Evolutionary conservation across 176 grass and related monocot species (phyloP).

Genomic region (Themeda triandra): DNA sequence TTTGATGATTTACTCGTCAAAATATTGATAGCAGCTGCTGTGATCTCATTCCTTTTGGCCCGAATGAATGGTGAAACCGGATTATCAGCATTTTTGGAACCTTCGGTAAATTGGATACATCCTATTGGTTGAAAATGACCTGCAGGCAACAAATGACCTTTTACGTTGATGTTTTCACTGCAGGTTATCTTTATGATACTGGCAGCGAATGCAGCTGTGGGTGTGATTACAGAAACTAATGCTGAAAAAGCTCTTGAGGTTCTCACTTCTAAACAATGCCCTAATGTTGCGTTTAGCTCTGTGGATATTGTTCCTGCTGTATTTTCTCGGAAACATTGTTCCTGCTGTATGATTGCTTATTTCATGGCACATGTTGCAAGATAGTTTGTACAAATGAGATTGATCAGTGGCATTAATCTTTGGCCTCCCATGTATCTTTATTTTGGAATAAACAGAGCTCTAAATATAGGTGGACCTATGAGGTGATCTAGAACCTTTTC

Average conservation of each 20-base stretch:
- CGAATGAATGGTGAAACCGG: slow-evolving; percentile 93
- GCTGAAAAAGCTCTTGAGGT: slow-evolving; percentile 99
- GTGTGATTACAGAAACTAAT: slow-evolving; percentile 99
- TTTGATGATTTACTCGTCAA: slow-evolving; percentile 99
- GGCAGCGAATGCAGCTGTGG: slow-evolving; percentile 92
- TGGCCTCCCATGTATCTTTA: neutral
- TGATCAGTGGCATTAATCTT: slow-evolving; percentile 26
- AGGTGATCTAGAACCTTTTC: neutral
- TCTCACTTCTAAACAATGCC: slow-evolving; percentile 21
- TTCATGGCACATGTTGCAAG: neutral
- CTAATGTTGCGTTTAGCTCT: neutral
- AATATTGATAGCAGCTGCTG: slow-evolving; percentile 93
- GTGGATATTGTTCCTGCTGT: slow-evolving; percentile 12
- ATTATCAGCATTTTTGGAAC: slow-evolving; percentile 86
- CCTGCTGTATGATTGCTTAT: slow-evolving; percentile 14
- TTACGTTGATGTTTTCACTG: neutral
- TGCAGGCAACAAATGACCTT: slow-evolving; percentile 6
- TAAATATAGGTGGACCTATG: neutral
- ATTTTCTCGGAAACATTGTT: neutral
- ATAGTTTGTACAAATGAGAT: slow-evolving; percentile 5
- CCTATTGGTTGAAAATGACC: slow-evolving; percentile 12
- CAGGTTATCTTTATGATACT: slow-evolving; percentile 99
- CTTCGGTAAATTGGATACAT: slow-evolving; percentile 73
- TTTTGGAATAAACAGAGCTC: neutral
- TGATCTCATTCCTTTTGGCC: slow-evolving; percentile 92